A percentile compares a stretch with the other conserved stretches of the same genome.
These are phyloP conservation scores for Alternaria consortialis DNA, from an alignment of 2,329 filamentous ascomycete species.

Conservation along the genomic window DNA sequence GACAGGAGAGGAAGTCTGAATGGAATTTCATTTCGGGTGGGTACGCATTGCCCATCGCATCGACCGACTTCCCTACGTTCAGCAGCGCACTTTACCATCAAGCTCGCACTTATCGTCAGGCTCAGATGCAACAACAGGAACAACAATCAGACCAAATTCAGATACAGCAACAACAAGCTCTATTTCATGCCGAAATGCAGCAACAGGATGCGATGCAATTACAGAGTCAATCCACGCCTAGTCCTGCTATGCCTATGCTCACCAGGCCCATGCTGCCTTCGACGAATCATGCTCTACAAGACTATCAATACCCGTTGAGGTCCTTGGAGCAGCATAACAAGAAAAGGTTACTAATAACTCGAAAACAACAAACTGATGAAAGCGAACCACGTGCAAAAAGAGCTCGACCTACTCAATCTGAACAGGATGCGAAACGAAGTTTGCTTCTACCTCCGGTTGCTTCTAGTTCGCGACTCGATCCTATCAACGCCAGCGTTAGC, in stretches of 20 bases:
- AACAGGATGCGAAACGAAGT: no score
- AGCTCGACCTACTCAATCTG: no score
- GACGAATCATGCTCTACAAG: no score
- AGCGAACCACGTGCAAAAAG: neutral
- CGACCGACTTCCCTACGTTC: slow-evolving; percentile 39
- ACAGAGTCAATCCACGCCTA: neutral
- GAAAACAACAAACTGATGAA: no score
- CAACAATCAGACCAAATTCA: neutral
- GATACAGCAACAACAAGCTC: neutral
- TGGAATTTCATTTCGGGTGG: slow-evolving; percentile 46
- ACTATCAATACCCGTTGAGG: no score
- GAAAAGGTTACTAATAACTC: no score
- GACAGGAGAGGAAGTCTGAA: slow-evolving; percentile 33
- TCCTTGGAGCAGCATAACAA: no score
- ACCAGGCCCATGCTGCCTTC: neutral
- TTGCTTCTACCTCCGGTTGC: no score
- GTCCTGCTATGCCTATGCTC: neutral
- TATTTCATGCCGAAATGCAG: no score
- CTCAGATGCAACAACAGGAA: neutral
- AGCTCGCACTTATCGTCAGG: slow-evolving; percentile 37
- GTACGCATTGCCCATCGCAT: slow-evolving; percentile 41
- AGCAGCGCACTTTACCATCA: slow-evolving; percentile 41
- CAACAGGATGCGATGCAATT: neutral
- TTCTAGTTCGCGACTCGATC: no score
- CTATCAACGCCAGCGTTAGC: no score